A percentile compares a stretch with the other conserved stretches of the same genome.
phyloP scores from a whole-genome alignment of 345 rosid genomes.

The Camelina sativa region DNA sequence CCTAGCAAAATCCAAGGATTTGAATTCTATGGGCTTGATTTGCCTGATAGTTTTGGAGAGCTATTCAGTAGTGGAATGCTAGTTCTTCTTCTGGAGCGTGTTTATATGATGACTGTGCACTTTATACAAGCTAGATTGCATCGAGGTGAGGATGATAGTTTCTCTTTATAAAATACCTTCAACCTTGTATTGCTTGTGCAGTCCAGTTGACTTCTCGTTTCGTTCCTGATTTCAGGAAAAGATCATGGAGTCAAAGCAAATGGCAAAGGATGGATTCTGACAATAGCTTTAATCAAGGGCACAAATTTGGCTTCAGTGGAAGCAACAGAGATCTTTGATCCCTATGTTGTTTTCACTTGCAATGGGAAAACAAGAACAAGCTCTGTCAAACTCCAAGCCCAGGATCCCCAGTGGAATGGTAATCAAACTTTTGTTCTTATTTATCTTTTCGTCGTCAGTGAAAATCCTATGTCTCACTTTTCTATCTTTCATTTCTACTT shows the following conservation, averaged over 20 bases:
- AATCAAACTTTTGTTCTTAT: slow-evolving; percentile 23
- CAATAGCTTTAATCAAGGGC: slow-evolving; percentile 83
- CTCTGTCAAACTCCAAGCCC: slow-evolving; percentile 79
- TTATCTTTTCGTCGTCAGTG: slow-evolving; percentile 6
- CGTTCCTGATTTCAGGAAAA: slow-evolving; percentile 50
- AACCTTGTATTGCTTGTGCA: background rate
- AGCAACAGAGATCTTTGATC: slow-evolving; percentile 64
- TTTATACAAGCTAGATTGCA: slow-evolving; percentile 73
- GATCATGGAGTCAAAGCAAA: slow-evolving; percentile 69
- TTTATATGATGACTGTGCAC: slow-evolving; percentile 63
- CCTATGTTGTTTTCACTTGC: slow-evolving; percentile 83
- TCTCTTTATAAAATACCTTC: background rate
- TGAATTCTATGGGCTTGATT: slow-evolving; percentile 74
- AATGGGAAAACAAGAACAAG: slow-evolving; percentile 85
- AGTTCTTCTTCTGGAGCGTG: slow-evolving; percentile 65
- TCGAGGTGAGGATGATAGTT: slow-evolving; percentile 53
- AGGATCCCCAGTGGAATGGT: slow-evolving; percentile 95
- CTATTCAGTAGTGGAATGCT: slow-evolving; percentile 62
- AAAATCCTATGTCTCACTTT: background rate
- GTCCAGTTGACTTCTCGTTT: background rate
- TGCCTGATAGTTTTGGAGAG: slow-evolving; percentile 94
- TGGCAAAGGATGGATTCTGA: slow-evolving; percentile 93
- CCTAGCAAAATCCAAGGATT: slow-evolving; percentile 63
- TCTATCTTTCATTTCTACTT: background rate
- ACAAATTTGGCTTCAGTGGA: slow-evolving; percentile 63